These are phyloP conservation scores for Lojkania enalia DNA, from an alignment of 2,329 filamentous ascomycete species.

Conservation along the genomic window DNA sequence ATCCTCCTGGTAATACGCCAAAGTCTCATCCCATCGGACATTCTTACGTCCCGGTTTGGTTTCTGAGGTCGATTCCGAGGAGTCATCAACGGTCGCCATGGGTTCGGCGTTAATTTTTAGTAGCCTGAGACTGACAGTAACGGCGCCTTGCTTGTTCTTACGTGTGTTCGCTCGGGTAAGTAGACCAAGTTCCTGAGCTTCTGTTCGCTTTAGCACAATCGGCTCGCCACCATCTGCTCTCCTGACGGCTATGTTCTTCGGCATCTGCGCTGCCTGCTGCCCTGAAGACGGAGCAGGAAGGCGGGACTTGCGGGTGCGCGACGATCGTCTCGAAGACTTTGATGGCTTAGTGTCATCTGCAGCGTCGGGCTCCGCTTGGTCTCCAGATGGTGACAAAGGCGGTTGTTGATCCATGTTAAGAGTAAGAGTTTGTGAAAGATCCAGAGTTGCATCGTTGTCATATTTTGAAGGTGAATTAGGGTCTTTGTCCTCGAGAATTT, in stretches of 20 bases:
- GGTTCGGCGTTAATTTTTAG: slow-evolving; percentile 45
- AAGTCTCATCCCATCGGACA: slow-evolving; percentile 52
- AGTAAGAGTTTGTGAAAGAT: slow-evolving; percentile 35
- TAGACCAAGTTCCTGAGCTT: slow-evolving; percentile 53
- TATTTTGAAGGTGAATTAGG: slow-evolving; percentile 51
- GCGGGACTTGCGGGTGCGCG: slow-evolving; percentile 39
- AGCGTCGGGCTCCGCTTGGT: slow-evolving; percentile 11
- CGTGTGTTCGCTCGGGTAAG: slow-evolving; percentile 54
- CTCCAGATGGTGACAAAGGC: slow-evolving; percentile 21
- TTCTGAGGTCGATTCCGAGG: slow-evolving; percentile 6
- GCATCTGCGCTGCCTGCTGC: slow-evolving; percentile 25
- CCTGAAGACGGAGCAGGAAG: slow-evolving; percentile 34
- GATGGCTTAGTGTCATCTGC: slow-evolving; percentile 18
- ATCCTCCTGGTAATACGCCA: slow-evolving; percentile 51
- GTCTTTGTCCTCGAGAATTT: slow-evolving; percentile 52
- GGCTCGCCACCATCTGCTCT: slow-evolving; percentile 47
- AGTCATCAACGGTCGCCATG: neutral
- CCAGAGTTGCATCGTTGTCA: slow-evolving; percentile 36
- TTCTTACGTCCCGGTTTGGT: slow-evolving; percentile 32
- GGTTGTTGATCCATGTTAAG: slow-evolving; percentile 22
- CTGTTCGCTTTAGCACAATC: slow-evolving; percentile 52
- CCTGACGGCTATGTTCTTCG: slow-evolving; percentile 51
- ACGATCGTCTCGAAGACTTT: slow-evolving; percentile 35
- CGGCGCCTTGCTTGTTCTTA: slow-evolving; percentile 53
- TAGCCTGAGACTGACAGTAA: slow-evolving; percentile 50